Percentiles rank a stretch among this genome's conserved stretches.
Conservation (phyloP, 768 basidiomycete genomes). For the Leccinum subgranulosum region DNA sequence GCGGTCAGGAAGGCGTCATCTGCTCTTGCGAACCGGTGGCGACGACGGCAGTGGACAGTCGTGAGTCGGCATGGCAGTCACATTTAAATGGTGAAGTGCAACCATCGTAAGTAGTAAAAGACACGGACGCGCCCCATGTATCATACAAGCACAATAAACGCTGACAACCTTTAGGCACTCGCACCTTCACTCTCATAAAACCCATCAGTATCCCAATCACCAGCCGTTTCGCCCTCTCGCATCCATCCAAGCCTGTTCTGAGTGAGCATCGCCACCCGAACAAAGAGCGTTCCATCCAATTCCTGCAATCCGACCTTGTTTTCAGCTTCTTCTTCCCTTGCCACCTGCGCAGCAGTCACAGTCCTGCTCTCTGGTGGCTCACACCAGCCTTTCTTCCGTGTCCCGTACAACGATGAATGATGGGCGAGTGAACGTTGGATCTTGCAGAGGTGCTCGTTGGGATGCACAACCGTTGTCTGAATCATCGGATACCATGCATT, state of each 20-base stretch:
- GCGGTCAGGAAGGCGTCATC: no score
- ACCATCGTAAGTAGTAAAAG: no score
- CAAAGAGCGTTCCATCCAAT: conserved; percentile 64
- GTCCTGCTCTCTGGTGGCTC: conserved; percentile 8
- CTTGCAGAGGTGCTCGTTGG: conserved; percentile 54
- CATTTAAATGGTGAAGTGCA: no score
- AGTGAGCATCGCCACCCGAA: conserved; percentile 52
- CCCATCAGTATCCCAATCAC: conserved; percentile 22
- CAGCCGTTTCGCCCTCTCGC: conserved; percentile 34
- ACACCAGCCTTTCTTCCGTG: conserved; percentile 28
- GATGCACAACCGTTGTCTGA: conserved; percentile 50
- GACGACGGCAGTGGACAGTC: no score
- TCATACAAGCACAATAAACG: conserved; percentile 22
- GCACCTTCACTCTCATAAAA: conserved; percentile 8
- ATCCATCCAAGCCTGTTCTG: conserved; percentile 40
- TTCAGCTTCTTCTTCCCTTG: conserved; percentile 23
- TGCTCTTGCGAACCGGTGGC: no score
- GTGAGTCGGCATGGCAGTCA: no score
- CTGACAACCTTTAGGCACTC: neutral
- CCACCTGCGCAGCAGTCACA: conserved; percentile 16
- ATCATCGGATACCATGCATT: conserved; percentile 59
- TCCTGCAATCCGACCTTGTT: conserved; percentile 22
- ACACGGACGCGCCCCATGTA: no score
- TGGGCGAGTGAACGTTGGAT: conserved; percentile 47
- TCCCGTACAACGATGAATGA: conserved; percentile 42